A percentile compares a stretch with the other conserved stretches of the same genome.
Conservation (phyloP, 176 grass and related monocot genomes). For the Bolboschoenus planiculmis region DNA sequence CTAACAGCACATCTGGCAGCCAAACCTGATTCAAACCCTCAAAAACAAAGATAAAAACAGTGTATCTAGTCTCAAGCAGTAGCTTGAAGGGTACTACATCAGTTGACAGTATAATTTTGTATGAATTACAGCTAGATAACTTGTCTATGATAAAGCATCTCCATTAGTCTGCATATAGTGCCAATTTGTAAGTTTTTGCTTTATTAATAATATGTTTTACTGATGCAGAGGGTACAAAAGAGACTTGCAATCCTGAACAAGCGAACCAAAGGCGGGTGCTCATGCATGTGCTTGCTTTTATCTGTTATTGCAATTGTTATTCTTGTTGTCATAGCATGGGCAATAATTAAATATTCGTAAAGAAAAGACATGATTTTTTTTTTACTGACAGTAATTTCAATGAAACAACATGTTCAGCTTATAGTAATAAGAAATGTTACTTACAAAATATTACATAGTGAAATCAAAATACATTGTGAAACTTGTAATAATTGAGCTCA, state of each 20-base stretch:
- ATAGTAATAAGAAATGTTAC: neutral
- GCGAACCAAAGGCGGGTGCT: conserved; percentile 33
- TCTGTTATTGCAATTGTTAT: conserved; percentile 35
- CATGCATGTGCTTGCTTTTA: conserved; percentile 34
- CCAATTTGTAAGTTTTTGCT: neutral
- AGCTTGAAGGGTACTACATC: neutral
- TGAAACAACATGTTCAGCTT: neutral
- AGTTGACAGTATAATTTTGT: neutral
- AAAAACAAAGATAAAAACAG: neutral
- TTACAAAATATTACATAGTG: neutral
- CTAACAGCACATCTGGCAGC: neutral
- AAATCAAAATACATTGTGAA: neutral
- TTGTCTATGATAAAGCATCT: neutral
- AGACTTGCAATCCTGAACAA: conserved; percentile 44
- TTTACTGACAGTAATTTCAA: neutral
- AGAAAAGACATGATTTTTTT: neutral
- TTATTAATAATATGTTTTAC: neutral
- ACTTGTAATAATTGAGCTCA: neutral
- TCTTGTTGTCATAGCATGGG: conserved; percentile 32
- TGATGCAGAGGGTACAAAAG: conserved; percentile 41
- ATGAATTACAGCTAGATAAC: neutral
- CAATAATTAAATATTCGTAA: conserved; percentile 28
- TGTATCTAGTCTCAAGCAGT: neutral
- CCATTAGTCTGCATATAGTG: neutral
- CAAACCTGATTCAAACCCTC: neutral